Evolutionary conservation across 148 eudicot genomes (phyloP).

Genomic region (Spergularia bocconei): DNA sequence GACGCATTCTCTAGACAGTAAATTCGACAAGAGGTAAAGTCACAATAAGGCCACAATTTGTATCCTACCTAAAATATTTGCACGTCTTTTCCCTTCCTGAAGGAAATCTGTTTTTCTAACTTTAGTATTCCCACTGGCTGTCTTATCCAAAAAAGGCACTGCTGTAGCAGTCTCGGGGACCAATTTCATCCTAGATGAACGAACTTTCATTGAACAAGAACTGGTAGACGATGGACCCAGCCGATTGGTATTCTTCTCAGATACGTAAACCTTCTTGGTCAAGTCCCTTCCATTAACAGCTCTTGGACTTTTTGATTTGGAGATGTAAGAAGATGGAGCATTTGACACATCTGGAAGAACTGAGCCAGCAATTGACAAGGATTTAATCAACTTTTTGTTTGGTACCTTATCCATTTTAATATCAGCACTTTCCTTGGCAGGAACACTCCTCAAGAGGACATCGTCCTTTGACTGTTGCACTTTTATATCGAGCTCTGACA

Average conservation of each 20-base stretch:
- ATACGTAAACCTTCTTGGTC: conserved; percentile 20
- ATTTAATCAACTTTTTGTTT: conserved; percentile 28
- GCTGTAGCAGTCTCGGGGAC: conserved; percentile 3
- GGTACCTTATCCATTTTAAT: conserved; percentile 8
- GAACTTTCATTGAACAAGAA: conserved; percentile 11
- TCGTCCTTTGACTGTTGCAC: conserved; percentile 1
- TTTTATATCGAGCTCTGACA: conserved; percentile 25
- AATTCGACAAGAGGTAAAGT: background rate
- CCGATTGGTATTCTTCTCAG: conserved; percentile 16
- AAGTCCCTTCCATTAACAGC: conserved; percentile 13
- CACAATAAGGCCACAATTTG: background rate
- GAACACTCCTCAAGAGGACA: conserved; percentile 7
- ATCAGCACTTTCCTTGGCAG: conserved; percentile 18
- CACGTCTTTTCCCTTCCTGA: conserved; percentile 17
- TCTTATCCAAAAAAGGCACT: background rate
- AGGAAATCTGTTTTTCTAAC: background rate
- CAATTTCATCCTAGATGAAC: background rate
- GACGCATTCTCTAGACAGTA: background rate
- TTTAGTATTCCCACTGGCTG: conserved; percentile 9
- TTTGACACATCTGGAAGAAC: conserved; percentile 16
- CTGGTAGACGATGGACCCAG: conserved; percentile 9
- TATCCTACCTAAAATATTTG: conserved; percentile 25
- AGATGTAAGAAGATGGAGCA: background rate
- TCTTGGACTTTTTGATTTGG: conserved; percentile 20
- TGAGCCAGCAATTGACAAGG: conserved; percentile 28